Evolutionary conservation across 208 protist genomes (phyloP).

Genomic region (Leishmania gerbilli): DNA sequence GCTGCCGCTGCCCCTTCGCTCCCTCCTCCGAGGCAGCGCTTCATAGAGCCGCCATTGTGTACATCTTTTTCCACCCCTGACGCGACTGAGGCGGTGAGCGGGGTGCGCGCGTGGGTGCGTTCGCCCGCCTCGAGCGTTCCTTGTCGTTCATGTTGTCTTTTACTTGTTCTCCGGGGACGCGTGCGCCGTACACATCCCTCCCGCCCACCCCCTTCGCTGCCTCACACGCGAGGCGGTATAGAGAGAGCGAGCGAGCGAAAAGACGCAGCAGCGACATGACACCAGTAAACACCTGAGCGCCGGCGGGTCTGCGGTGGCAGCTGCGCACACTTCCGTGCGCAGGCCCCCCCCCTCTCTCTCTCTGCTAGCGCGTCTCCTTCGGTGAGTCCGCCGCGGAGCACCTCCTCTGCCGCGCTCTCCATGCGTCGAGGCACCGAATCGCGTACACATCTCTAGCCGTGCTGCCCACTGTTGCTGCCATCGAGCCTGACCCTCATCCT

Average conservation of each 20-base stretch:
- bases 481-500: too few species aligned
- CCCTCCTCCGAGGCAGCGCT: not conserved
- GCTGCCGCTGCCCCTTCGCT: not conserved
- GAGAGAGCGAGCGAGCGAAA: not conserved
- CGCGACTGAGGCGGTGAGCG: not conserved
- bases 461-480: not conserved
- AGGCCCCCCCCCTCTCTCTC: not conserved
- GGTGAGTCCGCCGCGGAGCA: not conserved
- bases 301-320: not conserved
- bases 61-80: not conserved
- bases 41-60: not conserved
- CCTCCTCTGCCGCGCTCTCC: not conserved
- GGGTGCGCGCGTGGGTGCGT: not conserved
- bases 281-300: not conserved
- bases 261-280: not conserved
- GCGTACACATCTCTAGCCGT: not conserved
- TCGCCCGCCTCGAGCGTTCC: not conserved
- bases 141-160: not conserved
- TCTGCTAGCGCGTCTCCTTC: too few species aligned
- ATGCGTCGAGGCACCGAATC: not conserved
- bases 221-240: not conserved
- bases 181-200: not conserved
- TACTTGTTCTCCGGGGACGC: not conserved
- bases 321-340: not conserved
- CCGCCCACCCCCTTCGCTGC: not conserved